A percentile compares a stretch with the other conserved stretches of the same genome.
These are phyloP conservation scores for Oryza brachyantha DNA, from an alignment of 176 grass and related monocot genomes.

Conservation along the genomic window DNA sequence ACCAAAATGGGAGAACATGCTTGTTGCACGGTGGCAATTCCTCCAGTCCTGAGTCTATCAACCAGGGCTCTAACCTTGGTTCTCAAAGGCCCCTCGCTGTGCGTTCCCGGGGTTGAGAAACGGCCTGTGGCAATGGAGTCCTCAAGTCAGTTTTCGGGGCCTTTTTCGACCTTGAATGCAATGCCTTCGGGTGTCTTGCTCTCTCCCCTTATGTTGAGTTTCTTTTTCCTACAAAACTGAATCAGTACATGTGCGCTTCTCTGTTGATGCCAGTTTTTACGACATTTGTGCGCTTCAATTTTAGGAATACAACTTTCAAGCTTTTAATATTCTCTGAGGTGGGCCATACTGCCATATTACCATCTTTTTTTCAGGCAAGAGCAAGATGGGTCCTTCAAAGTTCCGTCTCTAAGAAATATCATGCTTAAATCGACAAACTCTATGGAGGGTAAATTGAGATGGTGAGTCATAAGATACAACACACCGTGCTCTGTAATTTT, in stretches of 20 bases:
- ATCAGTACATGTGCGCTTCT: neutral
- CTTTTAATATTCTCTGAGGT: neutral
- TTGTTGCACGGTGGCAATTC: too few species aligned
- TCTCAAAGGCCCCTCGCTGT: too few species aligned
- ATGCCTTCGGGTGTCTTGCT: too few species aligned
- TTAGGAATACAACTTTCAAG: neutral
- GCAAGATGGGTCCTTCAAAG: conserved; percentile 66
- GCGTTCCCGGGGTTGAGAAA: too few species aligned
- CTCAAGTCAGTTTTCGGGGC: too few species aligned
- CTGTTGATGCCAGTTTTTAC: conserved; percentile 17
- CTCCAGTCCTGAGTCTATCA: too few species aligned
- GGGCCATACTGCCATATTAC: neutral
- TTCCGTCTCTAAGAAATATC: conserved; percentile 63
- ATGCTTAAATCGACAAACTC: conserved; percentile 74
- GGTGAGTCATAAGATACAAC: conserved; percentile 21
- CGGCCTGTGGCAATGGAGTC: too few species aligned
- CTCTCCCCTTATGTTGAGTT: too few species aligned
- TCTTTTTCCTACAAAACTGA: neutral
- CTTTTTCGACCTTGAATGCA: too few species aligned
- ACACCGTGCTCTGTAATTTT: neutral
- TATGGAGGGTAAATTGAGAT: conserved; percentile 73
- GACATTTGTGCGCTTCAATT: neutral
- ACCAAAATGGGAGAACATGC: neutral
- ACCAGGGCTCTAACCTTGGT: too few species aligned
- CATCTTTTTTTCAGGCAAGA: conserved; percentile 62